These are phyloP conservation scores for Penicillium cataractarum DNA, from an alignment of 495 filamentous ascomycete genomes.

Conservation along the genomic window DNA sequence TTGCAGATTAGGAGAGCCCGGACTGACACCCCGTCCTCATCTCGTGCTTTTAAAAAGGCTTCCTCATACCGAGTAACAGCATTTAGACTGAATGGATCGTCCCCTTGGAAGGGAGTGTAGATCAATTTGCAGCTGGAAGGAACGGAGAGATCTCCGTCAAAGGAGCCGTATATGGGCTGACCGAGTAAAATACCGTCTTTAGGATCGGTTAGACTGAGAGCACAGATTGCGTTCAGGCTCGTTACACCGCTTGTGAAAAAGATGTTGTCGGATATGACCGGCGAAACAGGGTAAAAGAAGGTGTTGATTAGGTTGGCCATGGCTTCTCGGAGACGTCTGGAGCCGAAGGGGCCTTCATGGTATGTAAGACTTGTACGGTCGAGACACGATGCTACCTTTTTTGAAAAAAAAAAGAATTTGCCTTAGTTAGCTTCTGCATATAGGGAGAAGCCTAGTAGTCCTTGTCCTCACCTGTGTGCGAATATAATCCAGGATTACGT, in stretches of 20 bases:
- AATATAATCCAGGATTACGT: background rate
- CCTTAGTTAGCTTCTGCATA: background rate
- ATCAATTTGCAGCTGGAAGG: background rate
- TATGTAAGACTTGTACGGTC: background rate
- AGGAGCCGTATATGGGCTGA: background rate
- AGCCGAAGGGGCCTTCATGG: slow-evolving; percentile 2
- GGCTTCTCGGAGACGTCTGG: background rate
- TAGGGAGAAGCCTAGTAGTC: background rate
- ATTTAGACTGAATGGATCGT: background rate
- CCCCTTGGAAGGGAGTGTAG: background rate
- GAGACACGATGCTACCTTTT: background rate
- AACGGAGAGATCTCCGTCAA: background rate
- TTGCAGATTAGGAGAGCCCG: slow-evolving; percentile 2
- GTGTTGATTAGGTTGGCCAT: background rate
- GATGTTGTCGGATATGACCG: background rate
- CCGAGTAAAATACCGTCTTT: background rate
- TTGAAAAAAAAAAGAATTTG: too few species aligned
- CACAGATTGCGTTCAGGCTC: background rate
- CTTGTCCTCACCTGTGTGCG: background rate
- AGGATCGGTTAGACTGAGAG: background rate
- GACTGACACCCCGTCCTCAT: background rate
- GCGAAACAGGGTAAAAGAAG: background rate
- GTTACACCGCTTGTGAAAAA: background rate
- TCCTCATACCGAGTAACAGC: background rate
- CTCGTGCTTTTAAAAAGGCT: background rate